Evolutionary conservation across 2,329 filamentous ascomycete genomes (phyloP).

Genomic region (Plenodomus biglobosus): DNA sequence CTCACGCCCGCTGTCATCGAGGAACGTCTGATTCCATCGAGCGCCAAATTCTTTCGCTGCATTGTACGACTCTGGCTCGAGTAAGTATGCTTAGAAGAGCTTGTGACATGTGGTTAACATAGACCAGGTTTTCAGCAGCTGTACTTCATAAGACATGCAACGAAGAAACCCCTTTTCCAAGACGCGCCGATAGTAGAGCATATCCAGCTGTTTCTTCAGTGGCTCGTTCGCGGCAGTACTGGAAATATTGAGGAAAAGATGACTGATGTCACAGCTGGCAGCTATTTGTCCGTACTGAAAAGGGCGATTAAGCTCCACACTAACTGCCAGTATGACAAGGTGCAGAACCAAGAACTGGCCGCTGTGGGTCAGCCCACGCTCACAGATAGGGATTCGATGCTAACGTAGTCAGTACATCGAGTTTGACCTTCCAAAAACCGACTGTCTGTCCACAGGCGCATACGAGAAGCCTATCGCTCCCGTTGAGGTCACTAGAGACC

Average conservation of each 20-base stretch:
- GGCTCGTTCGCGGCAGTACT: slow-evolving; percentile 5
- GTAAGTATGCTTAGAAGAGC: no score
- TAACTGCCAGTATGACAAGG: slow-evolving; percentile 3
- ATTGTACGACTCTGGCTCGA: no score
- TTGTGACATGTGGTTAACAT: no score
- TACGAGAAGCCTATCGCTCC: slow-evolving; percentile 7
- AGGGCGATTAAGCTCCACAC: slow-evolving; percentile 10
- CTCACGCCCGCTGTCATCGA: no score
- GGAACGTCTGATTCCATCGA: no score
- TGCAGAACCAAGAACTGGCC: slow-evolving; percentile 5
- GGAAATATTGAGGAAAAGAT: slow-evolving; percentile 11
- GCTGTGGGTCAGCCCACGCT: no score
- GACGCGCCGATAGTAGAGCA: no score
- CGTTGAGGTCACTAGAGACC: slow-evolving; percentile 4
- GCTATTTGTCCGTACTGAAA: slow-evolving; percentile 10
- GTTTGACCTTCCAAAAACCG: background rate
- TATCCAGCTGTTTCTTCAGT: slow-evolving; percentile 6
- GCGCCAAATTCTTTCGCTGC: no score
- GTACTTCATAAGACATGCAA: no score
- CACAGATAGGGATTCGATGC: no score
- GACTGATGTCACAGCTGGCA: slow-evolving; percentile 6
- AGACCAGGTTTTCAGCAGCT: no score
- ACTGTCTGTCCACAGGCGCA: slow-evolving; percentile 3
- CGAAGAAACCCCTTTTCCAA: no score
- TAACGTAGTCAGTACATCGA: slow-evolving; percentile 1